Conservation (phyloP, 2,329 filamentous ascomycete species). For the Thelonectria discophora region DNA sequence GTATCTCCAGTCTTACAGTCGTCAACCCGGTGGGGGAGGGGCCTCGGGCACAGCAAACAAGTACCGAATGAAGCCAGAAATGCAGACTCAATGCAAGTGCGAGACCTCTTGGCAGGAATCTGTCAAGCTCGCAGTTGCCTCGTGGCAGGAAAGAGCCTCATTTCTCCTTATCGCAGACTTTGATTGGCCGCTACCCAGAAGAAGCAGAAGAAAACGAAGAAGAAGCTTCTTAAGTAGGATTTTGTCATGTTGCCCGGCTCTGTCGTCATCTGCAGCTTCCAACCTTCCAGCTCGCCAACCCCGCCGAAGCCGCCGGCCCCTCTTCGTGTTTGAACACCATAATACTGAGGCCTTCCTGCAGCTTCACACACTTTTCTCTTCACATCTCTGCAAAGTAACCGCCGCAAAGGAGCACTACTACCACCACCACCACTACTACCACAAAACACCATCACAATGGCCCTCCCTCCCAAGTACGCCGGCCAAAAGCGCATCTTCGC, state of each 20-base stretch:
- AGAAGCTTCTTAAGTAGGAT: not conserved
- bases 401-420: no score
- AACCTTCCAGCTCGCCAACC: slow-evolving; percentile 6
- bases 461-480: slow-evolving; percentile 79
- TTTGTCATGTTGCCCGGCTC: not conserved
- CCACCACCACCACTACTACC: no score
- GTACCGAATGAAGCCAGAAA: not conserved
- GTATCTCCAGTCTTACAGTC: not conserved
- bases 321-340: slow-evolving; percentile 5
- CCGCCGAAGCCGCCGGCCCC: not conserved
- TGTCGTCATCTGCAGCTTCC: slow-evolving; percentile 16
- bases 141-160: no score
- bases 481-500: slow-evolving; percentile 71
- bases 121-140: no score
- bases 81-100: no score
- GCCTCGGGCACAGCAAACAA: no score
- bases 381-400: no score
- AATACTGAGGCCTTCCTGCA: not conserved
- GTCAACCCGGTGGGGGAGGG: not conserved
- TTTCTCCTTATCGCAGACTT: no score
- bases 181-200: no score
- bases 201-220: no score
- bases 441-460: slow-evolving; percentile 60
- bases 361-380: not conserved
- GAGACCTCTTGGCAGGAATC: no score